Percentiles rank a stretch among this genome's conserved stretches.
Conservation (phyloP, 2,329 filamentous ascomycete species). For the Albifimbria verrucaria region DNA sequence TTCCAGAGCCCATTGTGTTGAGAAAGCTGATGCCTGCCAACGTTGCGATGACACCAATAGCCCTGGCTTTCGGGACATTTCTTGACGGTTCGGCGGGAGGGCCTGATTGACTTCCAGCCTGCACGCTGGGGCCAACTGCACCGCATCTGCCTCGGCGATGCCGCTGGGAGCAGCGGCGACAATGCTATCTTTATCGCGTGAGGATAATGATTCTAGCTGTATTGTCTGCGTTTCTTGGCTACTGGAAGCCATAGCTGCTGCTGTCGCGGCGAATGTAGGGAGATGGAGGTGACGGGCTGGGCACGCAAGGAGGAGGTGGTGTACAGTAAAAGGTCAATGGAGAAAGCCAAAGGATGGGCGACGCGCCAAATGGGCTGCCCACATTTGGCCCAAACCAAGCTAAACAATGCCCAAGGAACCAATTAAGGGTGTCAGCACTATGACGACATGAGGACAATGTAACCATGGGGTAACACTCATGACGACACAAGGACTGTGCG, state of each 20-base stretch:
- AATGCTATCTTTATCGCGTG: neutral
- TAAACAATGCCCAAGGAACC: too few species aligned
- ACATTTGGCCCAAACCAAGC: too few species aligned
- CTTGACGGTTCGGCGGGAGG: neutral
- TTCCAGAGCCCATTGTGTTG: slow-evolving; percentile 33
- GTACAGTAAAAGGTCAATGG: too few species aligned
- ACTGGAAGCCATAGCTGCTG: neutral
- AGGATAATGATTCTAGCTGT: neutral
- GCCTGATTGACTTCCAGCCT: neutral
- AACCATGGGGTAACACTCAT: too few species aligned
- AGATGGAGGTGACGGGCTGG: too few species aligned
- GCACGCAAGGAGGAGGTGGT: too few species aligned
- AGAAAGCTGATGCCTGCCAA: slow-evolving; percentile 31
- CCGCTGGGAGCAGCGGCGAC: neutral
- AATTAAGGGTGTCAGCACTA: too few species aligned
- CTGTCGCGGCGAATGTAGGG: too few species aligned
- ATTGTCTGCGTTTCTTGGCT: neutral
- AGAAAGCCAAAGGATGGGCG: too few species aligned
- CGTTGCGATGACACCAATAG: slow-evolving; percentile 25
- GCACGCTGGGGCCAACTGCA: neutral
- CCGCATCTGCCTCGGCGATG: neutral
- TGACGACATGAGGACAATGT: too few species aligned
- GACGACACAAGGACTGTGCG: too few species aligned
- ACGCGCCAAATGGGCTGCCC: too few species aligned
- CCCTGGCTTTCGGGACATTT: slow-evolving; percentile 20